A percentile compares a stretch with the other conserved stretches of the same genome.
phyloP scores from a whole-genome alignment of 73 alveolate genomes.

The Loxodes magnus region DNA sequence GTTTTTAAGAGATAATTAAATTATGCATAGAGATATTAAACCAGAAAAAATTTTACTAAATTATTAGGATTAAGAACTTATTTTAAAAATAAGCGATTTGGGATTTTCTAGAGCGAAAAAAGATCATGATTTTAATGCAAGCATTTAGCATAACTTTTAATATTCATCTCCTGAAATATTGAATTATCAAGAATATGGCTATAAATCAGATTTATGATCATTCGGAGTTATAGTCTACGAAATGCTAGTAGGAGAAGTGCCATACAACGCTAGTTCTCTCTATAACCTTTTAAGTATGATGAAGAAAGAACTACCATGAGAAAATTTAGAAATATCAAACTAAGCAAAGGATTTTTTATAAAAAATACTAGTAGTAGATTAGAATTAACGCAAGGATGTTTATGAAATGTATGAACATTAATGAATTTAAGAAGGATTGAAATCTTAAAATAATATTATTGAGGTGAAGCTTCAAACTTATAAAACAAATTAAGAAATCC shows the following conservation, averaged over 20 bases:
- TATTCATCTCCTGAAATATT: slow-evolving; percentile 91
- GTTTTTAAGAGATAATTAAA: too few relatives aligned
- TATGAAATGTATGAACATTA: too few relatives aligned
- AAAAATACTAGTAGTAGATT: too few relatives aligned
- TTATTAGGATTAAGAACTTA: slow-evolving; percentile 37
- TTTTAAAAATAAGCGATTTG: slow-evolving; percentile 60
- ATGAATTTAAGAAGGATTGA: too few relatives aligned
- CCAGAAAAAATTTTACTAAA: slow-evolving; percentile 70
- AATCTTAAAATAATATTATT: too few relatives aligned
- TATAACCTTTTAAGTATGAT: too few relatives aligned
- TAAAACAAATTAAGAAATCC: too few relatives aligned
- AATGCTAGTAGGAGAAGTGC: slow-evolving; percentile 65
- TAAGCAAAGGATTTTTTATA: too few relatives aligned
- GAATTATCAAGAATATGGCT: slow-evolving; percentile 47
- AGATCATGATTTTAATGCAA: slow-evolving; percentile 64
- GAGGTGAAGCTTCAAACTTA: too few relatives aligned
- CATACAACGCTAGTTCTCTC: slow-evolving; percentile 69
- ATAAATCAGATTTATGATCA: slow-evolving; percentile 32
- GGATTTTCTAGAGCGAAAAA: slow-evolving; percentile 55
- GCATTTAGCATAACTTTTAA: slow-evolving; percentile 89
- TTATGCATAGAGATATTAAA: slow-evolving; percentile 78
- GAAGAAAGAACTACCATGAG: too few relatives aligned
- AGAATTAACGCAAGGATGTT: too few relatives aligned
- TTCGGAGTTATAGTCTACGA: slow-evolving; percentile 37
- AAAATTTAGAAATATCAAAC: too few relatives aligned